Percentiles rank a stretch among this genome's conserved stretches.
Conservation (phyloP, 768 basidiomycete genomes). For the Daedaleopsis sinensis region DNA sequence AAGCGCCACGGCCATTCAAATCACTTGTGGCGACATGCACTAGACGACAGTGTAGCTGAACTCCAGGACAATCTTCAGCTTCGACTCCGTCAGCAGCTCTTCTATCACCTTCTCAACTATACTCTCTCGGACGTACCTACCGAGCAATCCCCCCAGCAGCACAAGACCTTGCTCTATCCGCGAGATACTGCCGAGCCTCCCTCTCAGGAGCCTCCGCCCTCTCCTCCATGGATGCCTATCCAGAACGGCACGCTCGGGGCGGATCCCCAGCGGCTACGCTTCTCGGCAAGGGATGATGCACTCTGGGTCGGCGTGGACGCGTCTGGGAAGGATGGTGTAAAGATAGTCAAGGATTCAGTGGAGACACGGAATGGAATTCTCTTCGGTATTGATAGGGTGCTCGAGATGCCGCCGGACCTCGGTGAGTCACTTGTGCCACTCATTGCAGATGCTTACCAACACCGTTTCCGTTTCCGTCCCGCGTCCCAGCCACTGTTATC, state of each 20-base stretch:
- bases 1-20: conserved; percentile 44
- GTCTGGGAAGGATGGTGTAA: conserved; percentile 74
- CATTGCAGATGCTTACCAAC: background rate
- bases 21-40: conserved; percentile 35
- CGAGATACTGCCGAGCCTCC: conserved; percentile 58
- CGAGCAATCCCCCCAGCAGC: conserved; percentile 41
- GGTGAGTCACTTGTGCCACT: conserved; percentile 46
- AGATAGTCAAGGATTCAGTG: conserved; percentile 58
- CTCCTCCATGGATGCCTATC: conserved; percentile 84
- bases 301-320: conserved; percentile 73
- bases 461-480: background rate
- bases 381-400: conserved; percentile 71
- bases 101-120: conserved; percentile 93
- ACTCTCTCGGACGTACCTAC: conserved; percentile 54
- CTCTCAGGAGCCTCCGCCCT: conserved; percentile 68
- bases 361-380: conserved; percentile 78
- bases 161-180: conserved; percentile 76
- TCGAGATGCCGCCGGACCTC: conserved; percentile 74
- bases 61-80: conserved; percentile 82
- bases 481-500: conserved; percentile 57
- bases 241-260: conserved; percentile 82
- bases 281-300: conserved; percentile 51
- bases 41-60: conserved; percentile 41
- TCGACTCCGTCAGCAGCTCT: conserved; percentile 84
- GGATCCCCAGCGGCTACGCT: conserved; percentile 79